A percentile compares a stretch with the other conserved stretches of the same genome.
Conservation (phyloP, 306 rosid species). For the Cucurbita argyrosperma region DNA sequence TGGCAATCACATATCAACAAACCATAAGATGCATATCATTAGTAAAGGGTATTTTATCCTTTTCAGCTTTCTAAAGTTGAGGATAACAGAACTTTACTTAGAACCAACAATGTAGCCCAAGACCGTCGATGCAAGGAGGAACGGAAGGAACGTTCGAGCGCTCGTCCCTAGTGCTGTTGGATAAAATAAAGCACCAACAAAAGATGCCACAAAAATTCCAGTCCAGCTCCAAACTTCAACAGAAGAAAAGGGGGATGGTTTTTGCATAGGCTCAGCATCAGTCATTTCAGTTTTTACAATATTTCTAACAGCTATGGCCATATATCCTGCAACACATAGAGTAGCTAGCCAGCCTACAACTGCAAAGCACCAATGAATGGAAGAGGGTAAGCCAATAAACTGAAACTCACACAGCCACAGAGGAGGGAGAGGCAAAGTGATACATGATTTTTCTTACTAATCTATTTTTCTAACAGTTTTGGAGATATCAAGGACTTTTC, state of each 20-base stretch:
- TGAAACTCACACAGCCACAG: neutral
- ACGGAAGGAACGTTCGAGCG: slow-evolving; percentile 88
- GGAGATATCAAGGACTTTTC: neutral
- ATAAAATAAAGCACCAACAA: slow-evolving; percentile 43
- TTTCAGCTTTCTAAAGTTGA: neutral
- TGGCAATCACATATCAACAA: slow-evolving; percentile 18
- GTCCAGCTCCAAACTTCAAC: slow-evolving; percentile 65
- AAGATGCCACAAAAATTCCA: slow-evolving; percentile 51
- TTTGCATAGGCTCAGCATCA: slow-evolving; percentile 89
- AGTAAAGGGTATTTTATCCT: neutral
- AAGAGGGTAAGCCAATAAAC: slow-evolving; percentile 2
- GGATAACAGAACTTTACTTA: slow-evolving; percentile 37
- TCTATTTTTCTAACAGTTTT: neutral
- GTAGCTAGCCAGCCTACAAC: slow-evolving; percentile 95
- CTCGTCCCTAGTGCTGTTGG: slow-evolving; percentile 70
- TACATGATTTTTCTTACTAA: neutral
- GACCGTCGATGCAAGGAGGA: slow-evolving; percentile 84
- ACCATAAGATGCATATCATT: slow-evolving; percentile 3
- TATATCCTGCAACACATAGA: slow-evolving; percentile 74
- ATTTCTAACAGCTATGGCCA: slow-evolving; percentile 72
- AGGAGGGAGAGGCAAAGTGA: neutral
- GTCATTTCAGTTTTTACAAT: slow-evolving; percentile 64
- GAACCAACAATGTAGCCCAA: slow-evolving; percentile 85
- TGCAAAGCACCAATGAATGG: slow-evolving; percentile 17
- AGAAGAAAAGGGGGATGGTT: slow-evolving; percentile 68